phyloP scores from a whole-genome alignment of 108 stramenopile species.

The Nitzschia sp. region DNA sequence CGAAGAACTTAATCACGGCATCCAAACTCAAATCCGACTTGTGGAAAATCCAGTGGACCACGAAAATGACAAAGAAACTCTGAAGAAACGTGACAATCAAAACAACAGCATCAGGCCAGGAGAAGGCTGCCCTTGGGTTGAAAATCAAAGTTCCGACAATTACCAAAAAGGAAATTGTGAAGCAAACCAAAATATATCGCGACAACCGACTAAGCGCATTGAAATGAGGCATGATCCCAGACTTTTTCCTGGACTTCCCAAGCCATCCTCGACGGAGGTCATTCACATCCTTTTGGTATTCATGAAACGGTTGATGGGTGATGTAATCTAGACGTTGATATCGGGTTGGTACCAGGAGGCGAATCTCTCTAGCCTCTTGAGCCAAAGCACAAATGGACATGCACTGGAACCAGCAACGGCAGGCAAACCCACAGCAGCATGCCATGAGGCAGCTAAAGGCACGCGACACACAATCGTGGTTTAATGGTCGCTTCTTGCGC shows the following conservation, averaged over 20 bases:
- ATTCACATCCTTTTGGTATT: conserved; percentile 78
- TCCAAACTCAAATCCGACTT: conserved; percentile 86
- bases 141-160: conserved; percentile 55
- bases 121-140: conserved; percentile 66
- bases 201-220: conserved; percentile 68
- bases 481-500: conserved; percentile 47
- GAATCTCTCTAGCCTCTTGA: conserved; percentile 83
- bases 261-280: conserved; percentile 69
- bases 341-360: conserved; percentile 69
- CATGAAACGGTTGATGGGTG: conserved; percentile 85
- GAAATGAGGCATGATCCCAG: conserved; percentile 60
- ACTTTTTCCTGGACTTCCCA: conserved; percentile 53
- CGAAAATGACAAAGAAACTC: conserved; percentile 66
- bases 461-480: conserved; percentile 67
- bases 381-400: conserved; percentile 81
- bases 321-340: conserved; percentile 80
- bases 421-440: conserved; percentile 68
- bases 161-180: conserved; percentile 29
- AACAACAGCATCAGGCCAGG: conserved; percentile 72
- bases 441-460: conserved; percentile 55
- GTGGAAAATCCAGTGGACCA: conserved; percentile 85
- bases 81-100: conserved; percentile 76
- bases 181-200: conserved; percentile 64
- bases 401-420: conserved; percentile 83
- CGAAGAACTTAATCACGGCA: conserved; percentile 85